Percentiles rank a stretch among this genome's conserved stretches.
Conservation (phyloP, 2,329 filamentous ascomycete genomes). For the Colletotrichum plurivorum region DNA sequence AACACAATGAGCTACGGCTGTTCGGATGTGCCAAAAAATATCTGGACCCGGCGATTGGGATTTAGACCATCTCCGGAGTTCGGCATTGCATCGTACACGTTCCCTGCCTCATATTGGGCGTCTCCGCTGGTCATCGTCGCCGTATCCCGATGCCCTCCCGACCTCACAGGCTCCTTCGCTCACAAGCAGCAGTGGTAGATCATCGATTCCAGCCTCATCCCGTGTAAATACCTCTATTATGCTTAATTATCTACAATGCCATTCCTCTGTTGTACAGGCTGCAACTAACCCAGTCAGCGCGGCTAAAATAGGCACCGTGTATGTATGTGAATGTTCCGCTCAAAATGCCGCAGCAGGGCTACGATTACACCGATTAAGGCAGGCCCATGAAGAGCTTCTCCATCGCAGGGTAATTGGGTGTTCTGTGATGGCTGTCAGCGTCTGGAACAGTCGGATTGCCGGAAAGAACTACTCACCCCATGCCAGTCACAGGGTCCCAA, state of each 20-base stretch:
- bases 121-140: not conserved
- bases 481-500: slow-evolving; percentile 38
- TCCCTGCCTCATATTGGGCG: too few species aligned
- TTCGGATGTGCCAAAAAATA: slow-evolving; percentile 6
- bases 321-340: slow-evolving; percentile 21
- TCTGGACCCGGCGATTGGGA: not conserved
- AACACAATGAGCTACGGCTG: not conserved
- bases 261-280: slow-evolving; percentile 13
- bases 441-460: not conserved
- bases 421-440: slow-evolving; percentile 22
- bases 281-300: slow-evolving; percentile 16
- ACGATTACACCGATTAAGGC: slow-evolving; percentile 28
- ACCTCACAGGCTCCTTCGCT: not conserved
- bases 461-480: slow-evolving; percentile 27
- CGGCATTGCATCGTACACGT: not conserved
- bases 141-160: not conserved
- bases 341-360: not conserved
- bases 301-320: slow-evolving; percentile 10
- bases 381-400: slow-evolving; percentile 40
- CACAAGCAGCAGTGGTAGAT: too few species aligned
- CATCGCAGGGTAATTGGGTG: slow-evolving; percentile 41
- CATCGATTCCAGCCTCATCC: not conserved
- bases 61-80: not conserved
- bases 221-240: slow-evolving; percentile 37
- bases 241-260: slow-evolving; percentile 34